Evolutionary conservation across 768 basidiomycete genomes (phyloP).

Genomic region (Xerocomellus intermedius): DNA sequence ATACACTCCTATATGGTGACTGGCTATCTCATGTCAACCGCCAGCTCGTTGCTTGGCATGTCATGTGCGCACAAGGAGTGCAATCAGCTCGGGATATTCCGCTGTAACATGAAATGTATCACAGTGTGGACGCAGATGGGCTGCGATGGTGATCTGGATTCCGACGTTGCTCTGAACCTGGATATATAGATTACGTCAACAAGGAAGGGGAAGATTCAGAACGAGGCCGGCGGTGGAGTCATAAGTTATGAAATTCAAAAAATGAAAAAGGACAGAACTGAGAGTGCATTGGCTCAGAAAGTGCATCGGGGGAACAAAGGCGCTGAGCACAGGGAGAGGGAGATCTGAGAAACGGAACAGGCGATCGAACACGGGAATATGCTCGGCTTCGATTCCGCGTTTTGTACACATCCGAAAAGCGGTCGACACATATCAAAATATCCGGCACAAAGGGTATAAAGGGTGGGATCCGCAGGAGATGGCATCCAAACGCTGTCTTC

Average conservation of each 20-base stretch:
- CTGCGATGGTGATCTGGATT: too few species aligned
- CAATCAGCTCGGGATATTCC: too few species aligned
- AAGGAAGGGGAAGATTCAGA: neutral
- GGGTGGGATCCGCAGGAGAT: constrained; percentile 8
- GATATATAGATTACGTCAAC: constrained; percentile 3
- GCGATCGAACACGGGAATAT: constrained; percentile 18
- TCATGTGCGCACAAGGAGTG: too few species aligned
- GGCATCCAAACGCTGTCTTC: neutral
- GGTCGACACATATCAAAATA: constrained; percentile 17
- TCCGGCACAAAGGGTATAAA: constrained; percentile 13
- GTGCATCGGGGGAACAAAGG: too few species aligned
- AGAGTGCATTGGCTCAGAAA: too few species aligned
- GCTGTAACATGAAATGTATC: too few species aligned
- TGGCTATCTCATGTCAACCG: neutral
- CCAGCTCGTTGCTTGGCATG: too few species aligned
- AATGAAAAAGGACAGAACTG: neutral
- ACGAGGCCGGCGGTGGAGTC: too few species aligned
- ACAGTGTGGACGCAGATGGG: too few species aligned
- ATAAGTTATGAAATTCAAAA: neutral
- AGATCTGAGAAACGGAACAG: constrained; percentile 8
- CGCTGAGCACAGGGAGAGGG: too few species aligned
- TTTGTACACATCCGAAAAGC: constrained; percentile 16
- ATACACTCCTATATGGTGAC: neutral
- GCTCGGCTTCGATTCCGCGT: constrained; percentile 19
- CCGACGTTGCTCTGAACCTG: too few species aligned